Evolutionary conservation across 352 stramenopile species (phyloP).

Genomic region (Phytophthora citricola): DNA sequence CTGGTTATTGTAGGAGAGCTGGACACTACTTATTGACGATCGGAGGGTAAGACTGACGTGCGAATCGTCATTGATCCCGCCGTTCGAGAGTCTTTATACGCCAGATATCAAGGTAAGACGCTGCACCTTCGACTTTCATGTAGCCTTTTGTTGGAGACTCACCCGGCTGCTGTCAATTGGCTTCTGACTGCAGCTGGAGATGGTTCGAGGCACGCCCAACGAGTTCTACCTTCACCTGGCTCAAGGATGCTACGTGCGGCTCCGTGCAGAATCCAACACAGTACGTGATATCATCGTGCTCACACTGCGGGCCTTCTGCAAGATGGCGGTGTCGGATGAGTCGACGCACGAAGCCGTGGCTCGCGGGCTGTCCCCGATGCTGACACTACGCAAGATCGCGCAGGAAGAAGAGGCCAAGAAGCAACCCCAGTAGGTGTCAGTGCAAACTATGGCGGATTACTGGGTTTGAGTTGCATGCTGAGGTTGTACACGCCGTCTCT

Average conservation of each 20-base stretch:
- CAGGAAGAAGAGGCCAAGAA: constrained; percentile 52
- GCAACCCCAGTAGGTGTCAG: constrained; percentile 51
- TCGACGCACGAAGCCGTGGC: constrained; percentile 49
- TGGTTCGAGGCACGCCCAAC: constrained; percentile 60
- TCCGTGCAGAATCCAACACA: constrained; percentile 78
- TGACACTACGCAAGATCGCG: constrained; percentile 68
- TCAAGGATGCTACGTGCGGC: constrained; percentile 63
- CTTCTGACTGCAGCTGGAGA: constrained; percentile 49
- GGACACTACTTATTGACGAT: constrained; percentile 85
- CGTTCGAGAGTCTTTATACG: constrained; percentile 83
- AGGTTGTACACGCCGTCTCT: constrained; percentile 63
- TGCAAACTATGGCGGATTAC: constrained; percentile 55
- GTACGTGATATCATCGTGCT: constrained; percentile 87
- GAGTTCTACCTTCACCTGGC: constrained; percentile 74
- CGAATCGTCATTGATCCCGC: constrained; percentile 81
- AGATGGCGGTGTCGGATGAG: constrained; percentile 60
- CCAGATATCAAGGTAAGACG: constrained; percentile 62
- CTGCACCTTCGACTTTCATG: background rate
- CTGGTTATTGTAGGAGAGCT: constrained; percentile 66
- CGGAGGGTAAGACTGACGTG: constrained; percentile 76
- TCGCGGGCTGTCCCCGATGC: constrained; percentile 69
- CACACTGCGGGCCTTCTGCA: constrained; percentile 78
- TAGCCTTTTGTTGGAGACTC: constrained; percentile 2
- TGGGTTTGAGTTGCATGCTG: constrained; percentile 59
- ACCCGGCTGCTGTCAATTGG: constrained; percentile 17